These are phyloP conservation scores for Mortierella sp. DNA, from an alignment of 371 early-diverging fungal species.

Conservation along the genomic window DNA sequence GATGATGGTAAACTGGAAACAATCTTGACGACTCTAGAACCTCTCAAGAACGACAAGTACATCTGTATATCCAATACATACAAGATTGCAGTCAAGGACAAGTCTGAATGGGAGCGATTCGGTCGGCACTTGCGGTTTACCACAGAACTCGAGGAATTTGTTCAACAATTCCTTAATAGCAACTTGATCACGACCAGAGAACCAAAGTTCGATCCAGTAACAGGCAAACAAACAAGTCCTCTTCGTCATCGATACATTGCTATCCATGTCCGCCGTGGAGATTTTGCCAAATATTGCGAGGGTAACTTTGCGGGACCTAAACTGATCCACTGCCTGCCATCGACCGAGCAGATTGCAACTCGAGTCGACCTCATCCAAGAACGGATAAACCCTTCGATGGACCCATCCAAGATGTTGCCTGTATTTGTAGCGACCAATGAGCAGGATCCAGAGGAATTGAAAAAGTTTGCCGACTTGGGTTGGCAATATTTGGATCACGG, in stretches of 20 bases:
- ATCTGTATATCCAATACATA: conserved; percentile 49
- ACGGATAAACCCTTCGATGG: conserved; percentile 14
- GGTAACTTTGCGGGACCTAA: conserved; percentile 24
- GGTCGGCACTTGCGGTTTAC: conserved; percentile 48
- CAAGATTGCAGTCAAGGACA: conserved; percentile 37
- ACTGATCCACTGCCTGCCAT: conserved; percentile 35
- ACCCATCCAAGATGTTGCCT: conserved; percentile 19
- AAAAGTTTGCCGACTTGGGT: conserved; percentile 28
- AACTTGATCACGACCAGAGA: conserved; percentile 9
- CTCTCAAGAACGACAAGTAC: conserved; percentile 15
- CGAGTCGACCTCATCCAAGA: conserved; percentile 18
- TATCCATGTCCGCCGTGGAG: conserved; percentile 47
- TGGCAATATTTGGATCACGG: conserved; percentile 36
- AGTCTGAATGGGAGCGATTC: conserved; percentile 47
- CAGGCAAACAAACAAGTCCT: neutral
- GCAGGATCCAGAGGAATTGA: conserved; percentile 27
- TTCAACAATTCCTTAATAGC: conserved; percentile 23
- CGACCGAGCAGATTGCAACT: conserved; percentile 19
- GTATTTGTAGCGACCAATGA: conserved; percentile 54
- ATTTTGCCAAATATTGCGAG: conserved; percentile 39
- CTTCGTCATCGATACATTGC: conserved; percentile 25
- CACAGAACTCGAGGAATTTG: conserved; percentile 32
- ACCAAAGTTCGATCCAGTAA: neutral
- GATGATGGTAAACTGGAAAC: conserved; percentile 21
- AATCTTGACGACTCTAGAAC: conserved; percentile 14